Percentiles rank a stretch among this genome's conserved stretches.
phyloP scores from a whole-genome alignment of 2,329 filamentous ascomycete species.

The Aspergillus amoenus region DNA sequence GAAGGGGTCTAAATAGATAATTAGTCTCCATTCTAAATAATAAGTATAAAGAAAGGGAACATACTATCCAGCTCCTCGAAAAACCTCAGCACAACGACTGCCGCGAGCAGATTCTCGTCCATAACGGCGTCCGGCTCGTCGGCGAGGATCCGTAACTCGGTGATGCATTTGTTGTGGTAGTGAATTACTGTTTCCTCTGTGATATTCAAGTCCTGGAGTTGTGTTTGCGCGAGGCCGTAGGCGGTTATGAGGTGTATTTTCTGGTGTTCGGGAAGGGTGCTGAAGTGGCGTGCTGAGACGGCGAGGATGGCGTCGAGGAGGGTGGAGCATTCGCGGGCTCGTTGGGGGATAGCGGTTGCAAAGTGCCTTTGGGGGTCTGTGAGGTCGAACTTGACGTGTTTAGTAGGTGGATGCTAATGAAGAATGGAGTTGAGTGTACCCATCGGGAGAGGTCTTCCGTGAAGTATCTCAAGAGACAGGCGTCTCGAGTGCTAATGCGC shows the following conservation, averaged over 20 bases:
- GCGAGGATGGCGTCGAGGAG: background rate
- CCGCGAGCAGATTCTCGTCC: background rate
- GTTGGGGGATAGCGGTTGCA: background rate
- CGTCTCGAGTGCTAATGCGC: background rate
- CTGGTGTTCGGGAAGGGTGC: background rate
- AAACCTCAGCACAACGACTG: background rate
- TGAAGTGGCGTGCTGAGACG: background rate
- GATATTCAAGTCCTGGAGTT: background rate
- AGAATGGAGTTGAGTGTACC: background rate
- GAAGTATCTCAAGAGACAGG: background rate
- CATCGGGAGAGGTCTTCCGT: background rate
- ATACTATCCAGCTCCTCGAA: background rate
- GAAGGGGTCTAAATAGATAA: background rate
- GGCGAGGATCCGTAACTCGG: background rate
- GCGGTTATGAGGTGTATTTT: background rate
- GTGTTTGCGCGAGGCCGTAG: background rate
- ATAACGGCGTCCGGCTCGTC: background rate
- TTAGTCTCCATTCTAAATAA: background rate
- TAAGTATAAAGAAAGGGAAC: too few species aligned
- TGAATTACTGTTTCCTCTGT: background rate
- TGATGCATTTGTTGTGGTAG: background rate
- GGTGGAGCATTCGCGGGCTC: background rate
- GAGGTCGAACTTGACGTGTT: background rate
- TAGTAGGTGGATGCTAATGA: background rate
- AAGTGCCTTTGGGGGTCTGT: background rate